Percentiles rank a stretch among this genome's conserved stretches.
These are phyloP conservation scores for Ophiocytium majus DNA, from an alignment of 352 stramenopile genomes.

Conservation along the genomic window DNA sequence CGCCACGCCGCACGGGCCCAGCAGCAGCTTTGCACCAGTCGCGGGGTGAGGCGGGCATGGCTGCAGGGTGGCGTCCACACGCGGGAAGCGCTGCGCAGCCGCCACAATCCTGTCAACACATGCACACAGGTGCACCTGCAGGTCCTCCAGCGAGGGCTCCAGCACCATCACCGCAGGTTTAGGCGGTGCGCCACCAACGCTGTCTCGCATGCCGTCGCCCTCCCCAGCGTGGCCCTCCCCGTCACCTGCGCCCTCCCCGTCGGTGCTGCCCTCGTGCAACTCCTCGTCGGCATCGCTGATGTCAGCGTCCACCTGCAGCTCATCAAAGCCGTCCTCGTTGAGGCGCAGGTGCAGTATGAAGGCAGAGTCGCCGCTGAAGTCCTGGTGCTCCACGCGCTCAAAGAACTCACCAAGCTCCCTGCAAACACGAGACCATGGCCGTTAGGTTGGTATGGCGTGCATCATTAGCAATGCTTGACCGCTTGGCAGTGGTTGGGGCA, in stretches of 20 bases:
- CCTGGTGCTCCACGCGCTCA: slow-evolving; percentile 26
- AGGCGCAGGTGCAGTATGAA: slow-evolving; percentile 44
- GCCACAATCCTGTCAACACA: slow-evolving; percentile 57
- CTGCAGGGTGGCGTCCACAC: slow-evolving; percentile 67
- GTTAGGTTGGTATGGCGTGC: too few species aligned
- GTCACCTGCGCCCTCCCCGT: slow-evolving; percentile 12
- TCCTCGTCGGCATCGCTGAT: neutral
- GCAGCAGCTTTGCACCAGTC: slow-evolving; percentile 40
- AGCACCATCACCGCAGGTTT: slow-evolving; percentile 49
- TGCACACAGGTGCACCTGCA: slow-evolving; percentile 42
- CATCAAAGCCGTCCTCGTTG: slow-evolving; percentile 53
- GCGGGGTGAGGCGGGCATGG: slow-evolving; percentile 29
- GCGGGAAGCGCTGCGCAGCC: slow-evolving; percentile 76
- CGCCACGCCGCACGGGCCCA: slow-evolving; percentile 76
- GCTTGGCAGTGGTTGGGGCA: too few species aligned
- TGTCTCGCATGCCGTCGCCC: too few species aligned
- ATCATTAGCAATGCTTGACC: too few species aligned
- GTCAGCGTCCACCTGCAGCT: slow-evolving; percentile 21
- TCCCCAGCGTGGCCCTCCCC: neutral
- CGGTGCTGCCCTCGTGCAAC: neutral
- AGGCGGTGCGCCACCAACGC: neutral
- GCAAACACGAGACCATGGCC: too few species aligned
- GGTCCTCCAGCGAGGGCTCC: slow-evolving; percentile 54
- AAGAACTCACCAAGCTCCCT: slow-evolving; percentile 50
- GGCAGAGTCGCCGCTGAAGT: slow-evolving; percentile 6